Conservation (phyloP, 495 filamentous ascomycete species). For the Penicillium steckii region DNA sequence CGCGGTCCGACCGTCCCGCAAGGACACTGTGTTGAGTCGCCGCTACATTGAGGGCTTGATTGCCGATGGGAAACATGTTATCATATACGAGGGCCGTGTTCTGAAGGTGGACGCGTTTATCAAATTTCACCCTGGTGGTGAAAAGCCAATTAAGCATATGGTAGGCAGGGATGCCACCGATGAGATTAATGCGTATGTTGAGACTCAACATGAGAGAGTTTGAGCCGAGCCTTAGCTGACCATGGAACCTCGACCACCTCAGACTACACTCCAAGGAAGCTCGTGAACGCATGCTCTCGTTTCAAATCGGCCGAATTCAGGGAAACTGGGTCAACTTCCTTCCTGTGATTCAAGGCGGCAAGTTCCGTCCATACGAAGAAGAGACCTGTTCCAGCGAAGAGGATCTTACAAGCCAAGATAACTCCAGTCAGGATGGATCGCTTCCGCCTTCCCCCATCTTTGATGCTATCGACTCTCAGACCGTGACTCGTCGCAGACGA, state of each 20-base stretch:
- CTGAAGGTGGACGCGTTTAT: conserved; percentile 87
- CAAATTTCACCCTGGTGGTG: conserved; percentile 86
- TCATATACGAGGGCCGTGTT: conserved; percentile 79
- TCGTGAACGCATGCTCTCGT: conserved; percentile 71
- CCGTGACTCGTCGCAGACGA: conserved; percentile 32
- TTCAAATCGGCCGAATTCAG: conserved; percentile 80
- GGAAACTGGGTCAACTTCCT: conserved; percentile 85
- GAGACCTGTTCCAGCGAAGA: conserved; percentile 37
- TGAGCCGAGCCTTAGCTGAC: neutral
- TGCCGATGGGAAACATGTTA: conserved; percentile 75
- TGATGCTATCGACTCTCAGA: conserved; percentile 48
- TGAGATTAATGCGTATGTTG: conserved; percentile 83
- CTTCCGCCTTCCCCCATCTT: conserved; percentile 63
- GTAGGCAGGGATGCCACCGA: conserved; percentile 95
- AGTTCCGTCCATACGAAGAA: conserved; percentile 61
- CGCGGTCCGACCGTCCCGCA: conserved; percentile 29
- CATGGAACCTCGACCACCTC: neutral
- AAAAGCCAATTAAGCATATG: conserved; percentile 92
- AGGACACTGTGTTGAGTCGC: conserved; percentile 58
- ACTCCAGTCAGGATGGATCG: conserved; percentile 32
- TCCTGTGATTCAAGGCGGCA: conserved; percentile 90
- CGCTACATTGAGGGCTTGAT: conserved; percentile 84
- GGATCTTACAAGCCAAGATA: conserved; percentile 22
- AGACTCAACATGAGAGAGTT: neutral
- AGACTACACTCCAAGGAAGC: conserved; percentile 86